phyloP scores from a whole-genome alignment of 805 yeast species.

The Candida sphagnicola region DNA sequence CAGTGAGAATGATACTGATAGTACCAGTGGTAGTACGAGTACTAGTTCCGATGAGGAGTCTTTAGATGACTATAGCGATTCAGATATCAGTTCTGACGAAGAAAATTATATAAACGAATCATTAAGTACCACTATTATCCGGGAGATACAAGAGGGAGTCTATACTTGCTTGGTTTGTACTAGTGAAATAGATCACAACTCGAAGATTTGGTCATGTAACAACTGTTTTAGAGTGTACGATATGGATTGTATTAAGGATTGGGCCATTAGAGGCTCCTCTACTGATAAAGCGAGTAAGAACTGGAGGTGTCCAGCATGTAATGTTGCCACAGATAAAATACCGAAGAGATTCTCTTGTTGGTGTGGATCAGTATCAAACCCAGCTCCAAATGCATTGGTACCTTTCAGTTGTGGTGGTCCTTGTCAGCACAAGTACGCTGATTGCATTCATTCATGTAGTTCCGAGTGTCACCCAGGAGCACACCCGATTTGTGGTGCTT shows the following conservation, averaged over 20 bases:
- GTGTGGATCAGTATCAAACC: slow-evolving; percentile 80
- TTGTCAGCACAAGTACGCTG: slow-evolving; percentile 53
- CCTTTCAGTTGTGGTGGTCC: slow-evolving; percentile 92
- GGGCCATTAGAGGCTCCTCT: slow-evolving; percentile 79
- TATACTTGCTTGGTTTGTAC: slow-evolving; percentile 89
- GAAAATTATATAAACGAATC: slow-evolving; percentile 25
- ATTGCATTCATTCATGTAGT: slow-evolving; percentile 73
- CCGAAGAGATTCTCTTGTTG: slow-evolving; percentile 72
- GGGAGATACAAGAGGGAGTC: slow-evolving; percentile 61
- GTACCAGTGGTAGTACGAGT: not conserved
- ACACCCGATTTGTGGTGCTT: slow-evolving; percentile 75
- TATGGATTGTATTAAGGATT: slow-evolving; percentile 74
- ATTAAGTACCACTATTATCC: slow-evolving; percentile 40
- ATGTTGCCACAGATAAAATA: slow-evolving; percentile 42
- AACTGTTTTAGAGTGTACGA: slow-evolving; percentile 83
- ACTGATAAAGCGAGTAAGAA: slow-evolving; percentile 48
- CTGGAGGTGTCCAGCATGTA: slow-evolving; percentile 91
- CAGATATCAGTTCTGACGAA: slow-evolving; percentile 7
- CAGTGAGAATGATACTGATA: not conserved
- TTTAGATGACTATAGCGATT: slow-evolving; percentile 4
- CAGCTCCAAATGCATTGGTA: slow-evolving; percentile 47
- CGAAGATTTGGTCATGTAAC: slow-evolving; percentile 75
- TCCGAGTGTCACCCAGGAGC: slow-evolving; percentile 86
- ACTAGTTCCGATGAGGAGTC: not conserved
- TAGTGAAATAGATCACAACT: slow-evolving; percentile 63